Conservation (phyloP, 2,329 filamentous ascomycete genomes). For the Ceratocystis albifundus region DNA sequence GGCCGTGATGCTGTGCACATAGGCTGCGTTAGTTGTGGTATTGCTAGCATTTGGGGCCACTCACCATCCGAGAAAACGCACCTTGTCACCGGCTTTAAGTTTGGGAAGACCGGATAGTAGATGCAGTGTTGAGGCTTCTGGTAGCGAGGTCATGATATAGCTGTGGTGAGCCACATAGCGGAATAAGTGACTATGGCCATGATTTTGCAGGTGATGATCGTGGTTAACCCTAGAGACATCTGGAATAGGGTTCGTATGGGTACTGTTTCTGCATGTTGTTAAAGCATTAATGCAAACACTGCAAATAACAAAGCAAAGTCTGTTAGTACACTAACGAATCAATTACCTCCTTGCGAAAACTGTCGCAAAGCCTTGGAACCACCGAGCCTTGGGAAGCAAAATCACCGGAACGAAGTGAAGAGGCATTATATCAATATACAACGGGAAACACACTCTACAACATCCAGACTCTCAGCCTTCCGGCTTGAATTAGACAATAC, state of each 20-base stretch:
- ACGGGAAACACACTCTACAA: neutral
- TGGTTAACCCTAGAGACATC: neutral
- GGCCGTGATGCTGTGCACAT: constrained; percentile 31
- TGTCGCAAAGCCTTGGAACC: neutral
- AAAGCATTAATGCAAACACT: neutral
- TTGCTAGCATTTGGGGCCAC: constrained; percentile 26
- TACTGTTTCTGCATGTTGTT: neutral
- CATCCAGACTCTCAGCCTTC: neutral
- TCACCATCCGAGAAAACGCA: constrained; percentile 87
- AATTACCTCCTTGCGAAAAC: constrained; percentile 26
- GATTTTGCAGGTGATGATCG: too few relatives aligned
- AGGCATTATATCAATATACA: neutral
- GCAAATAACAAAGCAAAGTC: neutral
- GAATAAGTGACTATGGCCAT: too few relatives aligned
- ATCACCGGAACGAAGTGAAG: neutral
- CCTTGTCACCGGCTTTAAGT: constrained; percentile 54
- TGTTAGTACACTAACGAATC: neutral
- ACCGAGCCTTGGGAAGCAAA: constrained; percentile 6
- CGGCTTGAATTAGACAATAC: neutral
- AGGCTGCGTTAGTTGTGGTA: constrained; percentile 25
- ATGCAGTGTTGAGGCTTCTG: constrained; percentile 52
- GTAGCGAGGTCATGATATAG: constrained; percentile 41
- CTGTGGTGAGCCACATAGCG: neutral
- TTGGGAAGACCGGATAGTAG: constrained; percentile 51
- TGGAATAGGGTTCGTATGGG: neutral